These are phyloP conservation scores for Herpetospermum pedunculosum DNA, from an alignment of 306 rosid genomes.

Conservation along the genomic window DNA sequence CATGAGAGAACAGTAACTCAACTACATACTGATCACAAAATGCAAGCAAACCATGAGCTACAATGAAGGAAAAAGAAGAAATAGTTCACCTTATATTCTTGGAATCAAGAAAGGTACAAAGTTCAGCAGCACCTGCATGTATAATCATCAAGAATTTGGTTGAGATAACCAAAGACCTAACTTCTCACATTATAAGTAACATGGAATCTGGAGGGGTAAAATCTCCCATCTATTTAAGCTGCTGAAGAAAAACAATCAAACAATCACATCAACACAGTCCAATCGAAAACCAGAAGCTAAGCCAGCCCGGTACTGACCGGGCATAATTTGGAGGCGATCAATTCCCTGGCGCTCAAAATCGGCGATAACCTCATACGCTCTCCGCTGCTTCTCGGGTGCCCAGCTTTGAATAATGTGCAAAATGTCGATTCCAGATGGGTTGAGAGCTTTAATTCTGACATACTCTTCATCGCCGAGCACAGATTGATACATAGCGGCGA, in stretches of 20 bases:
- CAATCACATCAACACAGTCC: background rate
- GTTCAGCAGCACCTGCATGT: slow-evolving; percentile 72
- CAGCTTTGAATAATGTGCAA: slow-evolving; percentile 53
- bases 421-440: slow-evolving; percentile 73
- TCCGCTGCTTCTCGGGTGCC: slow-evolving; percentile 41
- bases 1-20: background rate
- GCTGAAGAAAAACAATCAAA: background rate
- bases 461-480: slow-evolving; percentile 78
- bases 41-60: background rate
- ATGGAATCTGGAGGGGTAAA: background rate
- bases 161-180: slow-evolving; percentile 1
- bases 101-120: slow-evolving; percentile 64
- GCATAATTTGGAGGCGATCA: slow-evolving; percentile 81
- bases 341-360: slow-evolving; percentile 62
- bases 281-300: background rate
- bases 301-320: slow-evolving; percentile 33
- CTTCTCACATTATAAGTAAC: background rate
- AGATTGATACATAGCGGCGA: slow-evolving; percentile 64
- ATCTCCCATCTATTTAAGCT: slow-evolving; percentile 1
- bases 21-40: background rate
- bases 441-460: slow-evolving; percentile 28
- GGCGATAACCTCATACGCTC: slow-evolving; percentile 59
- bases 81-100: slow-evolving; percentile 53
- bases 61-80: slow-evolving; percentile 12
- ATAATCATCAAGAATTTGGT: background rate